phyloP scores from a whole-genome alignment of 371 early-diverging fungal genomes.

The Mortierella sp. region DNA sequence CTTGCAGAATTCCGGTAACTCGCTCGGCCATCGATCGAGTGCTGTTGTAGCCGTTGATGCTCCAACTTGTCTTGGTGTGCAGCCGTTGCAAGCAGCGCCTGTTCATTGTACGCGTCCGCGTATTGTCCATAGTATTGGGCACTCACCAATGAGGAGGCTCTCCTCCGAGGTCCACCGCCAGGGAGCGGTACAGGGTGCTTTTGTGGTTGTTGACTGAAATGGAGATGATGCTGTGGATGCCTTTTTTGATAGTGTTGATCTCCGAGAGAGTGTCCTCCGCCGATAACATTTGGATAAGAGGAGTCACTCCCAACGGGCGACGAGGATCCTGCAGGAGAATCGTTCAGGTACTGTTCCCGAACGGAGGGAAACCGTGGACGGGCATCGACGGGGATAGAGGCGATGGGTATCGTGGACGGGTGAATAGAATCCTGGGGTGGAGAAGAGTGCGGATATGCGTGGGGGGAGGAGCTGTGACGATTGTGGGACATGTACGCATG shows the following conservation, averaged over 20 bases:
- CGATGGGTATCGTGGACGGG: constrained; percentile 52
- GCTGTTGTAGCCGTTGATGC: constrained; percentile 29
- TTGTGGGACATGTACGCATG: constrained; percentile 39
- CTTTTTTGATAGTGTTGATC: constrained; percentile 12
- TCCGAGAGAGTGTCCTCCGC: constrained; percentile 12
- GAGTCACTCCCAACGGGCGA: constrained; percentile 41
- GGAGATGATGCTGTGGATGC: constrained; percentile 14
- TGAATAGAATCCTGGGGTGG: constrained; percentile 42
- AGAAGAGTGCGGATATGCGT: constrained; percentile 21
- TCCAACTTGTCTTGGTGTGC: constrained; percentile 53
- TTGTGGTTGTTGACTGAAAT: too few species aligned
- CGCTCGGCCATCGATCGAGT: constrained; percentile 26
- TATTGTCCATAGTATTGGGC: constrained; percentile 29
- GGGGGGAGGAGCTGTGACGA: constrained; percentile 30
- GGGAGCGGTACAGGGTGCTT: constrained; percentile 20
- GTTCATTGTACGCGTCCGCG: constrained; percentile 41
- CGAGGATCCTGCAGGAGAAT: constrained; percentile 47
- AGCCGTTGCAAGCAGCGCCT: constrained; percentile 44
- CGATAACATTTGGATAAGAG: constrained; percentile 21
- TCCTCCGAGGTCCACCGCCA: constrained; percentile 48
- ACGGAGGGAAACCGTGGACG: constrained; percentile 39
- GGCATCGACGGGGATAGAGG: constrained; percentile 5
- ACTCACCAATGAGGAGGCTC: constrained; percentile 41
- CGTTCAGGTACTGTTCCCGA: constrained; percentile 38
- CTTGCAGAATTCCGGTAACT: constrained; percentile 53